These are phyloP conservation scores for Trypanosoma cruzi DNA, from an alignment of 208 protist genomes.

Conservation along the genomic window DNA sequence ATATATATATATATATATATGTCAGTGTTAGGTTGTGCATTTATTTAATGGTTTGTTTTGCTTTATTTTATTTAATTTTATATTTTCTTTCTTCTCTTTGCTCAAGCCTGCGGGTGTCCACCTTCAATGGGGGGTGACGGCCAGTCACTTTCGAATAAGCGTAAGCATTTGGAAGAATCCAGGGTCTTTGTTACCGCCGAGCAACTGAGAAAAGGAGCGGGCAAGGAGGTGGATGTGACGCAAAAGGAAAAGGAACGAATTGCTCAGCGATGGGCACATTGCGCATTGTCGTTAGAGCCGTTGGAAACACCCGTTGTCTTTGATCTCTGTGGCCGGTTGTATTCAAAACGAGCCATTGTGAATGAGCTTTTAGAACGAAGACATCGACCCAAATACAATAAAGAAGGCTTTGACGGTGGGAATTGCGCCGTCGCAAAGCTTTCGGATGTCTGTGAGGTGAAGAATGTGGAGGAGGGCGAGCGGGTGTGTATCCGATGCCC, in stretches of 20 bases:
- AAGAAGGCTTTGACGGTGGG: background rate
- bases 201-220: slow-evolving; percentile 23
- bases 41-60: slow-evolving; percentile 11
- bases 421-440: slow-evolving; percentile 35
- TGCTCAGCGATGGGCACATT: slow-evolving; percentile 57
- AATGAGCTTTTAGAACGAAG: slow-evolving; percentile 47
- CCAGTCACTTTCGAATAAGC: slow-evolving; percentile 79
- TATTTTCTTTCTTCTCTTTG: background rate
- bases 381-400: background rate
- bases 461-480: slow-evolving; percentile 31
- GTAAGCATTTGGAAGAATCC: slow-evolving; percentile 54
- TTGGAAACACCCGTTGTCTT: slow-evolving; percentile 66
- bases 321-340: slow-evolving; percentile 63
- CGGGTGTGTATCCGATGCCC: slow-evolving; percentile 56
- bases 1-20: too few species aligned
- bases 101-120: background rate
- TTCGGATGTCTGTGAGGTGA: slow-evolving; percentile 59
- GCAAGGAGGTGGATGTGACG: slow-evolving; percentile 21
- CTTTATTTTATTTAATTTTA: slow-evolving; percentile 16
- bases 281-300: slow-evolving; percentile 52
- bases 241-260: slow-evolving; percentile 27
- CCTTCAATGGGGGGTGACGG: slow-evolving; percentile 76
- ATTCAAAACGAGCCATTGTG: slow-evolving; percentile 66
- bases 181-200: slow-evolving; percentile 41
- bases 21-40: background rate